phyloP scores from a whole-genome alignment of 2,329 filamentous ascomycete genomes.

The Didymella pomorum region DNA sequence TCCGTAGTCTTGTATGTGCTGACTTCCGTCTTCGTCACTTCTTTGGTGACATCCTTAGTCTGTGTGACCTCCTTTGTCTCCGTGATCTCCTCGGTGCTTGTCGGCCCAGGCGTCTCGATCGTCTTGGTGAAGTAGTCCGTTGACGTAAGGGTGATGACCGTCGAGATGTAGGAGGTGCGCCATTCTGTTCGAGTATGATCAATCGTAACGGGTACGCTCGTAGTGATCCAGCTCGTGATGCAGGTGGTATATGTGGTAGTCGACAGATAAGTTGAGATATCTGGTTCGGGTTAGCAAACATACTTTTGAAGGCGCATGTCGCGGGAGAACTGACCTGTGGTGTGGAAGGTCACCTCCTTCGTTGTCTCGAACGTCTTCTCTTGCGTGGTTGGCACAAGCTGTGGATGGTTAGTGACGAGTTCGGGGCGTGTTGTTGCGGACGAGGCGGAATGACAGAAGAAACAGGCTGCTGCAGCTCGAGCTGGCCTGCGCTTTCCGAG shows the following conservation, averaged over 20 bases:
- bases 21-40: conserved; percentile 5
- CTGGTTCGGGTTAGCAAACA: not conserved
- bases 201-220: conserved; percentile 20
- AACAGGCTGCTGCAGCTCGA: not conserved
- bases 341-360: conserved; percentile 16
- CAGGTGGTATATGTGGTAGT: conserved; percentile 24
- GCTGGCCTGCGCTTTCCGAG: not conserved
- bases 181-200: conserved; percentile 26
- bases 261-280: conserved; percentile 26
- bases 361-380: conserved; percentile 24
- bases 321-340: conserved; percentile 11
- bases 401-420: not conserved
- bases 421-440: not conserved
- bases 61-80: conserved; percentile 13
- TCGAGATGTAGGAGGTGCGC: conserved; percentile 12
- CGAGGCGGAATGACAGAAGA: not conserved
- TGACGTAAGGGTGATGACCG: conserved; percentile 12
- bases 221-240: conserved; percentile 33
- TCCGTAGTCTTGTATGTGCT: conserved; percentile 13
- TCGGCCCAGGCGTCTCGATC: conserved; percentile 11
- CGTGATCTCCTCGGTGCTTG: conserved; percentile 19
- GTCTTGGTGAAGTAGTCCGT: conserved; percentile 25
- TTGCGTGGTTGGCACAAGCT: conserved; percentile 30
- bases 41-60: conserved; percentile 4
- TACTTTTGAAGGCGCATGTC: not conserved